Percentiles rank a stretch among this genome's conserved stretches.
Conservation (phyloP, 257 asterid species). For the Nicotiana sylvestris region DNA sequence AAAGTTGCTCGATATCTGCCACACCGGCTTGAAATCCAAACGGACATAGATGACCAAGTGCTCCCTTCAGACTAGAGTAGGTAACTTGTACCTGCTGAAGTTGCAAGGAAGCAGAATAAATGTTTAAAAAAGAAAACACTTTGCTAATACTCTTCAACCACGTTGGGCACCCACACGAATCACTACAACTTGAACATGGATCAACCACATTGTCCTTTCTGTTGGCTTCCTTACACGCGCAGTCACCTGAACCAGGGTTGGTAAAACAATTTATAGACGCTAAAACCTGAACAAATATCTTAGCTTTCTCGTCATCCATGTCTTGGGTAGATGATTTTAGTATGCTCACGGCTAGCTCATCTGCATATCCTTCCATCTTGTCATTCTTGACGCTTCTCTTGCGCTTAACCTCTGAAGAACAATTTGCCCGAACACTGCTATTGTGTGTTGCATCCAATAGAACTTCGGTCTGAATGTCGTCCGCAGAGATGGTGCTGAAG, state of each 20-base stretch:
- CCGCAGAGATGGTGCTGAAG: slow-evolving; percentile 22
- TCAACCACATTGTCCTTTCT: slow-evolving; percentile 20
- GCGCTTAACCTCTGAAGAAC: slow-evolving; percentile 28
- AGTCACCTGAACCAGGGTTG: slow-evolving; percentile 48
- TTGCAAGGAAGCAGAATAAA: slow-evolving; percentile 61
- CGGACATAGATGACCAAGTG: slow-evolving; percentile 43
- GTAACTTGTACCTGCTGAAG: slow-evolving; percentile 39
- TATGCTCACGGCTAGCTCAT: slow-evolving; percentile 39
- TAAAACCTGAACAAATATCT: slow-evolving; percentile 39
- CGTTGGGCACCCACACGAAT: slow-evolving; percentile 55
- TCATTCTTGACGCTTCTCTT: slow-evolving; percentile 30
- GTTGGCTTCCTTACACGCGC: slow-evolving; percentile 39
- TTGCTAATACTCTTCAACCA: slow-evolving; percentile 68
- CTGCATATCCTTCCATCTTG: slow-evolving; percentile 26
- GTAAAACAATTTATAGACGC: slow-evolving; percentile 55
- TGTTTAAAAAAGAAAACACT: slow-evolving; percentile 49
- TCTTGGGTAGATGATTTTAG: slow-evolving; percentile 33
- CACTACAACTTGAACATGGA: slow-evolving; percentile 26
- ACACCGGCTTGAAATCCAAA: slow-evolving; percentile 43
- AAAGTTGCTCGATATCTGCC: slow-evolving; percentile 54
- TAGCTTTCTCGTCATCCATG: slow-evolving; percentile 39
- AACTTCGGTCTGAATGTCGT: slow-evolving; percentile 22
- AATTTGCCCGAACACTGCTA: slow-evolving; percentile 14
- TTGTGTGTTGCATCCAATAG: slow-evolving; percentile 23
- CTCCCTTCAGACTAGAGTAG: slow-evolving; percentile 30